Evolutionary conservation across 768 basidiomycete genomes (phyloP).

Genomic region (Postia placenta): DNA sequence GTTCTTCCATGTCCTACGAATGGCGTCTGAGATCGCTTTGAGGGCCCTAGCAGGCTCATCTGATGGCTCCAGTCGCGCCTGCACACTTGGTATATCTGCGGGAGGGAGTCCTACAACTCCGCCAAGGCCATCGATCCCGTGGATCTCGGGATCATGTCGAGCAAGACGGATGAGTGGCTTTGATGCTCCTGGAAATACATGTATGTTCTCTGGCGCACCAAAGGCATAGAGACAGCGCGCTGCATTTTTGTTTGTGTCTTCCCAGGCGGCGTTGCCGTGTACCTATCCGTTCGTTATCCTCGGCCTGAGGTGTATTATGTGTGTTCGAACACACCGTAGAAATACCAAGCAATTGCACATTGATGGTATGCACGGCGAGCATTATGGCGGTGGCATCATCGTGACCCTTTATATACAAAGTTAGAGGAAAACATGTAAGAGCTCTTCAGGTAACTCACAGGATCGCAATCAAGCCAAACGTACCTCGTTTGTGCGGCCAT

Average conservation of each 20-base stretch:
- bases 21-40: slow-evolving; percentile 57
- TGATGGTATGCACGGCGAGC: slow-evolving; percentile 59
- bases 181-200: slow-evolving; percentile 62
- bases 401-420: slow-evolving; percentile 52
- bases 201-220: slow-evolving; percentile 49
- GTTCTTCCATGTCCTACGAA: slow-evolving; percentile 50
- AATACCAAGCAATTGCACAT: slow-evolving; percentile 71
- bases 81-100: slow-evolving; percentile 41
- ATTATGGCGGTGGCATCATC: slow-evolving; percentile 86
- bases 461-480: slow-evolving; percentile 32
- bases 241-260: slow-evolving; percentile 66
- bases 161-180: slow-evolving; percentile 61
- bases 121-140: slow-evolving; percentile 76
- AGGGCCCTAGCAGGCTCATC: slow-evolving; percentile 47
- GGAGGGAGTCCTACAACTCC: slow-evolving; percentile 75
- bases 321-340: slow-evolving; percentile 52
- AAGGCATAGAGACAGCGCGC: slow-evolving; percentile 74
- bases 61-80: slow-evolving; percentile 39
- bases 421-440: neutral
- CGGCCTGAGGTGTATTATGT: neutral
- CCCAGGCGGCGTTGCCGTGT: slow-evolving; percentile 69
- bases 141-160: slow-evolving; percentile 70
- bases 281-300: slow-evolving; percentile 38
- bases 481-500: no score
- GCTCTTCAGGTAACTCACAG: slow-evolving; percentile 18